A percentile compares a stretch with the other conserved stretches of the same genome.
phyloP scores from a whole-genome alignment of 768 basidiomycete species.

The Panaeolus papilionaceus region DNA sequence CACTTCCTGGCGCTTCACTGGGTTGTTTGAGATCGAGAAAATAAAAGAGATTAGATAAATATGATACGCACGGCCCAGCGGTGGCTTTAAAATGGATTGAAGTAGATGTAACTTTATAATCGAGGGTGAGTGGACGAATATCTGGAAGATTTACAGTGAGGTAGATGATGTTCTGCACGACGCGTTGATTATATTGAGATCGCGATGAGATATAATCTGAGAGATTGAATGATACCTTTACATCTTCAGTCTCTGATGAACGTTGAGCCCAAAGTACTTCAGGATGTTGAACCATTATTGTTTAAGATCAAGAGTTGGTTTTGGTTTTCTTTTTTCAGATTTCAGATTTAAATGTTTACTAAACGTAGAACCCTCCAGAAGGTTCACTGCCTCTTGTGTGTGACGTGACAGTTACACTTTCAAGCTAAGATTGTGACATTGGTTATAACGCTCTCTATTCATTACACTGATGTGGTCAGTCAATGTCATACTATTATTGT shows the following conservation, averaged over 20 bases:
- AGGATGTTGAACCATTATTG: conserved; percentile 66
- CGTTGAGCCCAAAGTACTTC: conserved; percentile 97
- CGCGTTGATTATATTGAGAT: conserved; percentile 28
- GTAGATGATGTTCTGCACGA: conserved; percentile 81
- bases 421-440: neutral
- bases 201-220: conserved; percentile 18
- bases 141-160: conserved; percentile 86
- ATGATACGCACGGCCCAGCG: conserved; percentile 60
- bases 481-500: neutral
- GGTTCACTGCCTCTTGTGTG: conserved; percentile 26
- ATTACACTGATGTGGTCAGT: conserved; percentile 55
- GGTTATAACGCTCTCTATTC: neutral
- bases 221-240: conserved; percentile 59
- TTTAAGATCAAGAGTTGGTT: conserved; percentile 22
- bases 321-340: conserved; percentile 21
- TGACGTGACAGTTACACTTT: neutral
- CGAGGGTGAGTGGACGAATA: conserved; percentile 62
- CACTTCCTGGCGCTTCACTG: conserved; percentile 32
- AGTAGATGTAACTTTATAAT: conserved; percentile 63
- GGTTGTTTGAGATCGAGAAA: conserved; percentile 11
- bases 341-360: conserved; percentile 24
- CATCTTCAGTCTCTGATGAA: conserved; percentile 65
- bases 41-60: neutral
- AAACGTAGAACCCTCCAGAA: conserved; percentile 52
- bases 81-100: conserved; percentile 69